These are phyloP conservation scores for Cladosporium sp. DNA, from an alignment of 2,329 filamentous ascomycete genomes.

Conservation along the genomic window DNA sequence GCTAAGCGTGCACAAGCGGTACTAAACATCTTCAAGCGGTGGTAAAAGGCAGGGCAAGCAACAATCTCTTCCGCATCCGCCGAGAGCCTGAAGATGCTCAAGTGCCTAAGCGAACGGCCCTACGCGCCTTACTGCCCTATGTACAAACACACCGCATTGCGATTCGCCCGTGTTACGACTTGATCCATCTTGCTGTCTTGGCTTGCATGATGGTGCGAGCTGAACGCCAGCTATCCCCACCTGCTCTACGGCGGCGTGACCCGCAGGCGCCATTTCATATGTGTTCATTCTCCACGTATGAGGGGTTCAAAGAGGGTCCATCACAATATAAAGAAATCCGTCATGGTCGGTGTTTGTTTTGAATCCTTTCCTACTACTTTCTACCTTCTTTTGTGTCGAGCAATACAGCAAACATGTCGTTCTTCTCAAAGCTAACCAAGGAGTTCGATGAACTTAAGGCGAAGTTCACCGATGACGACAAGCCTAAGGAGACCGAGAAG, in stretches of 20 bases:
- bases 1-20: background rate
- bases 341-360: slow-evolving; percentile 1
- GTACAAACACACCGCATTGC: background rate
- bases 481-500: slow-evolving; percentile 31
- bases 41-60: background rate
- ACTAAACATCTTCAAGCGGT: background rate
- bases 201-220: slow-evolving; percentile 12
- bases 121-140: slow-evolving; percentile 1
- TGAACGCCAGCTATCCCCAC: slow-evolving; percentile 4
- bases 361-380: background rate
- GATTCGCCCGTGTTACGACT: slow-evolving; percentile 1
- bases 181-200: slow-evolving; percentile 8
- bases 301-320: slow-evolving; percentile 6
- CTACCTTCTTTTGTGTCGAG: background rate
- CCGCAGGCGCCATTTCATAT: background rate
- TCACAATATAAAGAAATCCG: slow-evolving; percentile 11
- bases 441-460: slow-evolving; percentile 40
- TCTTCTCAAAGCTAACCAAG: slow-evolving; percentile 45
- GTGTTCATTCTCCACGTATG: background rate
- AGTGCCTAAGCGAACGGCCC: slow-evolving; percentile 5
- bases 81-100: background rate
- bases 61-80: background rate
- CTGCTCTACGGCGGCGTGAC: background rate
- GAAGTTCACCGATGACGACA: slow-evolving; percentile 25
- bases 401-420: slow-evolving; percentile 34